These are phyloP conservation scores for Termitomyces bulborhizus DNA, from an alignment of 768 basidiomycete genomes.

Conservation along the genomic window DNA sequence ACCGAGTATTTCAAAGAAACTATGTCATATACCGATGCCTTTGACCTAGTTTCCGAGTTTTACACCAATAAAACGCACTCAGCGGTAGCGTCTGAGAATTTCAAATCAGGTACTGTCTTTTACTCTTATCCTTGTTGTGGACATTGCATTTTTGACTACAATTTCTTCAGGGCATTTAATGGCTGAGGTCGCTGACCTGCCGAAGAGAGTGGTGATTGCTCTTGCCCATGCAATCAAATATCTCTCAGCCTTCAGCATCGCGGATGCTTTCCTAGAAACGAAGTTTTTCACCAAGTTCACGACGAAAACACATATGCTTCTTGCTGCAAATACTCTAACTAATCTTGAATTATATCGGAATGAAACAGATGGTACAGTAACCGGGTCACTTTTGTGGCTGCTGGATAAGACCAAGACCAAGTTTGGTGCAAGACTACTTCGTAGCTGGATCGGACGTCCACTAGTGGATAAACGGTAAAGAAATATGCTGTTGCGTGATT, in stretches of 20 bases:
- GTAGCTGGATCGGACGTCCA: constrained; percentile 83
- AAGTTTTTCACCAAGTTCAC: constrained; percentile 77
- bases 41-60: constrained; percentile 57
- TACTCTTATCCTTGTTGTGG: background rate
- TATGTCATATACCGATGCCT: constrained; percentile 65
- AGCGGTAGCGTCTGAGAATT: constrained; percentile 33
- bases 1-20: constrained; percentile 52
- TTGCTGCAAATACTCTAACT: constrained; percentile 81
- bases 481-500: background rate
- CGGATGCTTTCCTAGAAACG: constrained; percentile 71
- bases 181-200: constrained; percentile 58
- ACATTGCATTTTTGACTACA: background rate
- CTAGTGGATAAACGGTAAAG: constrained; percentile 64
- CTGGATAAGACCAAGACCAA: constrained; percentile 83
- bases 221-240: constrained; percentile 70
- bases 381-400: constrained; percentile 79
- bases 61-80: constrained; percentile 49
- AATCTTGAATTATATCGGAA: constrained; percentile 95
- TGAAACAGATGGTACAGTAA: constrained; percentile 68
- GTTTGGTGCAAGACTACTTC: constrained; percentile 81
- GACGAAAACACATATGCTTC: constrained; percentile 74
- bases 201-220: constrained; percentile 62
- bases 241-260: constrained; percentile 68
- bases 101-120: constrained; percentile 33
- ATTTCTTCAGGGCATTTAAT: constrained; percentile 47